Percentiles rank a stretch among this genome's conserved stretches.
These are phyloP conservation scores for Arctium minus DNA, from an alignment of 129 eudicot genomes.

Conservation along the genomic window DNA sequence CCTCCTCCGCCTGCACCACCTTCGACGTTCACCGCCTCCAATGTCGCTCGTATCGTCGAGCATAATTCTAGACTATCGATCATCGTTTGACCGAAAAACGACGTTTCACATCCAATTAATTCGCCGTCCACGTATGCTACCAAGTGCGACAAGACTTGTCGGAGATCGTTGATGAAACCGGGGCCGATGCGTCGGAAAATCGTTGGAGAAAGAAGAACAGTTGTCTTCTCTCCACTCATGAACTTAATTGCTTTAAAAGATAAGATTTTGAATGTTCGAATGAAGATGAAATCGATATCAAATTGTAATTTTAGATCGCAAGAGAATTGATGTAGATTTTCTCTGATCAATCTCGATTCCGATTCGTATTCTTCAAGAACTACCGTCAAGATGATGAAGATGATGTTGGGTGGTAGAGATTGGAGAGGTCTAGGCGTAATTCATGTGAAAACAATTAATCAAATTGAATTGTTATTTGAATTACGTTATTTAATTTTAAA, in stretches of 20 bases:
- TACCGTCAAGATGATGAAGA: slow-evolving; percentile 23
- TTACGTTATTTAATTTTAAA: no score
- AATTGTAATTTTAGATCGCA: slow-evolving; percentile 51
- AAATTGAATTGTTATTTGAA: no score
- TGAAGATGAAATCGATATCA: slow-evolving; percentile 58
- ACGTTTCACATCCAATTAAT: slow-evolving; percentile 37
- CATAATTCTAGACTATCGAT: slow-evolving; percentile 69
- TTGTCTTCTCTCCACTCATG: slow-evolving; percentile 56
- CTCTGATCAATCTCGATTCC: slow-evolving; percentile 32
- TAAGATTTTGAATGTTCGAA: slow-evolving; percentile 29
- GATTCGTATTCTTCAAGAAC: slow-evolving; percentile 54
- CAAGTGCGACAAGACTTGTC: slow-evolving; percentile 47
- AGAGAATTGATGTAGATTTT: slow-evolving; percentile 20
- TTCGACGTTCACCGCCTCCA: no score
- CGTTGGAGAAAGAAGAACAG: slow-evolving; percentile 50
- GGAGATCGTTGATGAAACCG: slow-evolving; percentile 59
- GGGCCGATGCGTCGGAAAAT: slow-evolving; percentile 60
- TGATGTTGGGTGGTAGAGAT: no score
- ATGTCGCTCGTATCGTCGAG: slow-evolving; percentile 46
- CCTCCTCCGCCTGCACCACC: no score
- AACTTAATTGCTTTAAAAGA: no score
- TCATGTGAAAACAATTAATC: no score
- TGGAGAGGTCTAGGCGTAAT: no score
- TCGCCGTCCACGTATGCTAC: slow-evolving; percentile 68
- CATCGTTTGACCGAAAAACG: slow-evolving; percentile 49